These are phyloP conservation scores for Periconia sp. DNA, from an alignment of 2,329 filamentous ascomycete genomes.

Conservation along the genomic window DNA sequence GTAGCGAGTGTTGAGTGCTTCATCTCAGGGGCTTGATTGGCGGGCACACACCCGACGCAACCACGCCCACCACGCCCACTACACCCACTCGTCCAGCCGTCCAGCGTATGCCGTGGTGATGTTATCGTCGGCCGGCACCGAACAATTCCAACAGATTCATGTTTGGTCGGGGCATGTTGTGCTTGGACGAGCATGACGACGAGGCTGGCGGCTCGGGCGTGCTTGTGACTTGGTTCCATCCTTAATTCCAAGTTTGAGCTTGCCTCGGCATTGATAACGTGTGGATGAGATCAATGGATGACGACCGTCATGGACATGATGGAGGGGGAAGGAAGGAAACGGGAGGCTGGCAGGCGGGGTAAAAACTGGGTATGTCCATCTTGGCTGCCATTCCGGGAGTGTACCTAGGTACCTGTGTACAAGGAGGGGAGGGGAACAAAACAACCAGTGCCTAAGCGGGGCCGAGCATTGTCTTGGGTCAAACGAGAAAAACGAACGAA, in stretches of 20 bases:
- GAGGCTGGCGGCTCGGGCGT: background rate
- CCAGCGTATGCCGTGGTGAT: background rate
- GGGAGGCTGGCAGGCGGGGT: slow-evolving; percentile 1
- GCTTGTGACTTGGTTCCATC: background rate
- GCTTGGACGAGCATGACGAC: background rate
- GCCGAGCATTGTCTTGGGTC: too few species aligned
- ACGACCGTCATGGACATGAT: background rate
- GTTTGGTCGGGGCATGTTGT: too few species aligned
- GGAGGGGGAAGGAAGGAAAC: background rate
- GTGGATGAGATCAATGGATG: background rate
- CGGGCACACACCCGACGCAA: too few species aligned
- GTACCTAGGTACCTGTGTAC: too few species aligned
- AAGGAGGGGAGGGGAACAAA: too few species aligned
- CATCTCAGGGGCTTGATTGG: too few species aligned
- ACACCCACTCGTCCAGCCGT: background rate
- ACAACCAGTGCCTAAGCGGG: too few species aligned
- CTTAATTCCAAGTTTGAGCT: background rate
- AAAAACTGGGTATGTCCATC: too few species aligned
- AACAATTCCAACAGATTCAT: background rate
- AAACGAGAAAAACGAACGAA: background rate
- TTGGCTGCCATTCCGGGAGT: slow-evolving; percentile 17
- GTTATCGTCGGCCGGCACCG: background rate
- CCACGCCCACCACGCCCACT: too few species aligned
- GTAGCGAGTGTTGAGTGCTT: background rate
- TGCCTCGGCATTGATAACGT: background rate